Base-by-base conservation (phyloP, 345 rosid genomes). In the Schrenkiella parvula region DNA sequence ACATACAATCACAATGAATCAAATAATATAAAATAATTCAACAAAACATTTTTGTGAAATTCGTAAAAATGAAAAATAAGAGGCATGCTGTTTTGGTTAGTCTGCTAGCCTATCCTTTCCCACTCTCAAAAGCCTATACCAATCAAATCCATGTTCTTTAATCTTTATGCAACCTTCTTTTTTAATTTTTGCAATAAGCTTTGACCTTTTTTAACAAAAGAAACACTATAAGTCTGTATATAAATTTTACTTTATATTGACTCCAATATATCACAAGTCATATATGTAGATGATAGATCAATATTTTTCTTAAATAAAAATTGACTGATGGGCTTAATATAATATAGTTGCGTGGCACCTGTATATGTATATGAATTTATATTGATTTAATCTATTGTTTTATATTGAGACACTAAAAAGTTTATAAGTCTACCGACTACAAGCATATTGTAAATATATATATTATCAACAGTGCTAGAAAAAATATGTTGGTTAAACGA, bases 61-160 rank as follows among this genome's bases (percentile, higher is more conserved):
- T 57, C 41, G 64, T 64, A 34, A 32, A 64, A 64, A 34, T 12
- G 18, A 18, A 64, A 64, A 34, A 8, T 17, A 42, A 23, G 64
- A 72, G 35, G 71, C 66, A 41, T 74, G 78, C 43, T 56, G 21
- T 66, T 66, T 60, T 44, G 15, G 52, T 69, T 54, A 44, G 53
- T 35, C 51, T 13, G 39, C 2, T 74, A 66, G 54, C 57, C 39
- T 76, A 41, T 54, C 46, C 61, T 76, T 61, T 68, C 80, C 13
- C 66, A 54, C 25, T 70, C 61, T 37, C 67, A 63, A 70, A 76
- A 76, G 76, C 75, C 80, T 76, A 70, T 44, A 41, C 41, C 67
- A 63, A 63, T 53, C 75, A 69, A 69, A 46, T 70, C 75, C 15
- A 28, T 58, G 31, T 11, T 47, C 41, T 58, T 8, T 25, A 50